Conservation (phyloP, 2,329 filamentous ascomycete genomes). For the Epicoccum nigrum region DNA sequence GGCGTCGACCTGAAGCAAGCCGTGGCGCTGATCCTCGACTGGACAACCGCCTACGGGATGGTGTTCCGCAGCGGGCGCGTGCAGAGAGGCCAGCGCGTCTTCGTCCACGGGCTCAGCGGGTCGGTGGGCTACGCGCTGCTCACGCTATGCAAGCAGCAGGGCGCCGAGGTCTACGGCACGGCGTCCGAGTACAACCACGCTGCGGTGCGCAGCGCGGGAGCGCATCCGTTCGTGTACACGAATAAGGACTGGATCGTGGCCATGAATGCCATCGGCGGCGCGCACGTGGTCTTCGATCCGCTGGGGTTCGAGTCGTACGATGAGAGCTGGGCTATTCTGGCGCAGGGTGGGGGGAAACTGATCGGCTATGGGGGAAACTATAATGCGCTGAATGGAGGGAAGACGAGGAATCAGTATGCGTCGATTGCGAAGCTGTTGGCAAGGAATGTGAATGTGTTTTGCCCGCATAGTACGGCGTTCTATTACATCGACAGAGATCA, state of each 20-base stretch:
- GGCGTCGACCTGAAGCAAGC: slow-evolving; percentile 52
- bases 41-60: slow-evolving; percentile 49
- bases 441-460: slow-evolving; percentile 31
- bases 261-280: slow-evolving; percentile 56
- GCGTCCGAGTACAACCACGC: slow-evolving; percentile 56
- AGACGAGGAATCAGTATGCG: slow-evolving; percentile 23
- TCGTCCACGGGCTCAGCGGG: slow-evolving; percentile 59
- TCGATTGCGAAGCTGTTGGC: slow-evolving; percentile 34
- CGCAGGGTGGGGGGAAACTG: slow-evolving; percentile 44
- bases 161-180: slow-evolving; percentile 58
- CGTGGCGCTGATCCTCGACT: slow-evolving; percentile 53
- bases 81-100: slow-evolving; percentile 53
- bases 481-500: slow-evolving; percentile 36
- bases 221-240: slow-evolving; percentile 54
- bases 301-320: slow-evolving; percentile 60
- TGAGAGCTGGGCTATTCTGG: slow-evolving; percentile 56
- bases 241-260: slow-evolving; percentile 57
- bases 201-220: slow-evolving; percentile 48
- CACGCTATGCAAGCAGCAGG: slow-evolving; percentile 51
- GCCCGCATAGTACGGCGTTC: slow-evolving; percentile 33
- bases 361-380: slow-evolving; percentile 38
- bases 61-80: slow-evolving; percentile 48
- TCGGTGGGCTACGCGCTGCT: slow-evolving; percentile 56
- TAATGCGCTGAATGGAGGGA: slow-evolving; percentile 28
- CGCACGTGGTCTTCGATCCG: slow-evolving; percentile 56